Evolutionary conservation across 164 flowering plant species (phyloP), one percentile per base, ranked within the genome.

Genomic region (Liquidambar formosana): DNA sequence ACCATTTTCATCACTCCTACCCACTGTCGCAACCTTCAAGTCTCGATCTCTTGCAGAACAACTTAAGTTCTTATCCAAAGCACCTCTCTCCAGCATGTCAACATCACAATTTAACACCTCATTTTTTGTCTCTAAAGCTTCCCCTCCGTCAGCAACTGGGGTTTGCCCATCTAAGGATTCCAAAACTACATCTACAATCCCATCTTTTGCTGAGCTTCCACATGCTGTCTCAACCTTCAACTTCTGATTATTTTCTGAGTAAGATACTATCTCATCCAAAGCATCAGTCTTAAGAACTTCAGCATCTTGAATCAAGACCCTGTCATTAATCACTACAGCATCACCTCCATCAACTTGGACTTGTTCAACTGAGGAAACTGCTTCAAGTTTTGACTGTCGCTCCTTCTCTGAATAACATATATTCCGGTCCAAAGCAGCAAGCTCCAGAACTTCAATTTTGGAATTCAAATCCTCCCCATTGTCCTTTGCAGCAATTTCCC

Each of bases 181-280:
- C 53, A 49, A 6, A 49, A 6, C 16, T 3, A 18, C 0, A 0
- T 49, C n/a, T 15, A 4, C n/a, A 49, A 15, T 49, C 53, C 14
- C n/a, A n/a, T 16, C 66, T 41, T 45, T 63, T 61, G 56, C 51
- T 19, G 58, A 27, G 64, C 53, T 52, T 18, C 28, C 63, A 13
- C 14, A 21, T 0, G 10, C 56, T 22, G 49, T 59, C 57, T 64
- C 68, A 57, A 41, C 15, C 51, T 59, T 47, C 9, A 43, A 52
- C 27, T 58, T 60, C 27, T 44, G n/a, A 54, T 44, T 46, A 72
- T 61, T 60, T 47, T 65, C 71, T 61, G 71, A 62, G 28, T 48
- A 60, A 67, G 63, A 10, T 19, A 33, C 33, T 19, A 53, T 9
- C 41, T 22, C n/a, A 61, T 47, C 45, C 44, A 58, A 57, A 38